phyloP scores from a whole-genome alignment of 306 rosid species.

The Canavalia gladiata region DNA sequence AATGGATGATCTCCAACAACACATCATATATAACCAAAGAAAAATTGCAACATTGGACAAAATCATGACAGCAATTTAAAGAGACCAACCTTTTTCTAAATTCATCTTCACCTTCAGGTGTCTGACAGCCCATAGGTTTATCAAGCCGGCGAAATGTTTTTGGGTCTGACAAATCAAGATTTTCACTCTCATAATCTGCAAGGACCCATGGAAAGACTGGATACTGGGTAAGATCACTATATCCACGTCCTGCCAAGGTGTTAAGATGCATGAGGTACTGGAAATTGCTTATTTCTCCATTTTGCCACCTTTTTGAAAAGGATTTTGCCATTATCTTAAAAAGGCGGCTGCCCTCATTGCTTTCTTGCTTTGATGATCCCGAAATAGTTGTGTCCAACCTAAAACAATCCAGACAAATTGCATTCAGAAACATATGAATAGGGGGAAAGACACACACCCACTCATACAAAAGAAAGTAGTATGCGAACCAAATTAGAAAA shows the following conservation, averaged over 20 bases:
- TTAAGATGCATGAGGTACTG: conserved; percentile 99
- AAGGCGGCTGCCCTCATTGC: conserved; percentile 93
- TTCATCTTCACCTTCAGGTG: conserved; percentile 98
- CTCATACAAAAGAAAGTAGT: neutral
- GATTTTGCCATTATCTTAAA: conserved; percentile 94
- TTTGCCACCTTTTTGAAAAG: conserved; percentile 98
- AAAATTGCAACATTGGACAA: conserved; percentile 27
- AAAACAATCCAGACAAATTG: conserved; percentile 42
- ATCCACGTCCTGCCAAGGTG: conserved; percentile 99
- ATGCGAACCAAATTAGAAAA: neutral
- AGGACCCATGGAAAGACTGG: conserved; percentile 99
- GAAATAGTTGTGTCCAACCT: conserved; percentile 99
- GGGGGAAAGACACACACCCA: neutral
- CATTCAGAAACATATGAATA: neutral
- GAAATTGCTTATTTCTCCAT: conserved; percentile 97
- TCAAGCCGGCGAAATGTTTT: conserved; percentile 88
- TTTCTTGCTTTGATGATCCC: conserved; percentile 94
- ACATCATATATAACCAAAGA: conserved; percentile 26
- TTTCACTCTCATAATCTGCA: conserved; percentile 94
- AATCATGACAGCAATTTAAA: conserved; percentile 26
- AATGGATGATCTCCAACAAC: conserved; percentile 30
- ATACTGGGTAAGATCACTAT: conserved; percentile 98
- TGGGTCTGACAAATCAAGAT: conserved; percentile 77
- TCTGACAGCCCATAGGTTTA: conserved; percentile 99
- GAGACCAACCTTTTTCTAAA: conserved; percentile 81